These are phyloP conservation scores for Secale cereale DNA, from an alignment of 176 grass and related monocot species.

Conservation along the genomic window DNA sequence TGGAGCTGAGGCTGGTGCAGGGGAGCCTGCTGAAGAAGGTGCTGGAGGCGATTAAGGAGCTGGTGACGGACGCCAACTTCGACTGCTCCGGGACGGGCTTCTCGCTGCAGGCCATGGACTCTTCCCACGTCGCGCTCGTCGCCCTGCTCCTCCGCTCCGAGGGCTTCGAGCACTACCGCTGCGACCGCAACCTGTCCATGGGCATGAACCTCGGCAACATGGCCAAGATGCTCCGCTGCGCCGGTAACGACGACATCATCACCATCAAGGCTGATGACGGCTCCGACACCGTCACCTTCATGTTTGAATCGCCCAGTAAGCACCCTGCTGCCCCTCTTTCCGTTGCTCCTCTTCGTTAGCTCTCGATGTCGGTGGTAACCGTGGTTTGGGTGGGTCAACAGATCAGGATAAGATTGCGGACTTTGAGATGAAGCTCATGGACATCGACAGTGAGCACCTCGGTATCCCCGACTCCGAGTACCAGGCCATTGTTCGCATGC, in stretches of 20 bases:
- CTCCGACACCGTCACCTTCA: slow-evolving; percentile 90
- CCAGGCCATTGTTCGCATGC: slow-evolving; percentile 89
- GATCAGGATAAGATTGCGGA: slow-evolving; percentile 94
- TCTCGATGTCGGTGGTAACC: not conserved
- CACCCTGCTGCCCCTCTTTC: not conserved
- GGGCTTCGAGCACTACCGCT: slow-evolving; percentile 99
- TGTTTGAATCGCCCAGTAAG: slow-evolving; percentile 92
- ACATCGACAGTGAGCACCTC: slow-evolving; percentile 88
- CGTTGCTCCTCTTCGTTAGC: not conserved
- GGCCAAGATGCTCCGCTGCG: slow-evolving; percentile 97
- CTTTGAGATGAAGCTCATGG: slow-evolving; percentile 98
- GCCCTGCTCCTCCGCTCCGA: slow-evolving; percentile 84
- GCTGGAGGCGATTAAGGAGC: slow-evolving; percentile 77
- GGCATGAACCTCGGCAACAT: slow-evolving; percentile 98
- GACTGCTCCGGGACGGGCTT: slow-evolving; percentile 91
- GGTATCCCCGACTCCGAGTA: slow-evolving; percentile 91
- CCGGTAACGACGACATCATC: slow-evolving; percentile 89
- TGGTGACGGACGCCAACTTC: slow-evolving; percentile 95
- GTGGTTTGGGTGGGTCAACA: slow-evolving; percentile 8
- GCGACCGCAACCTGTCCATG: slow-evolving; percentile 98
- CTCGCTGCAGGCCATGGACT: slow-evolving; percentile 98
- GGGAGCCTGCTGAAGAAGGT: slow-evolving; percentile 99
- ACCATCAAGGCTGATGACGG: slow-evolving; percentile 98
- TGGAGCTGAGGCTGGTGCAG: slow-evolving; percentile 92
- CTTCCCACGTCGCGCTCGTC: slow-evolving; percentile 91